Evolutionary conservation across 2,329 filamentous ascomycete genomes (phyloP).

Genomic region (Aspergillus vadensis): DNA sequence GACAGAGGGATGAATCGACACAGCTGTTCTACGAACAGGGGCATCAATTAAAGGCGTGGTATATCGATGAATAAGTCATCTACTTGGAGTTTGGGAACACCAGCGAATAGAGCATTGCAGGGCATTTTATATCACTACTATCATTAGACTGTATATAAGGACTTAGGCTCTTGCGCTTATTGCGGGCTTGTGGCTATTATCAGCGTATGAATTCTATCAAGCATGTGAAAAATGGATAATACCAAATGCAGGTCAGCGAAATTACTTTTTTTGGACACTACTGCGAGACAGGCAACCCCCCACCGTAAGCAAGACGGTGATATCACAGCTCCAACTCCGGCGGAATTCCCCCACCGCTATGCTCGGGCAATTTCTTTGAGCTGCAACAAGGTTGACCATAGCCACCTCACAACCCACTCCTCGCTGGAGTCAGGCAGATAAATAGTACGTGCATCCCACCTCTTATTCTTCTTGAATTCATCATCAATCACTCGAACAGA

Average conservation of each 20-base stretch:
- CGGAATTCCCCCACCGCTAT: constrained; percentile 6
- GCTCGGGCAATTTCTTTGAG: neutral
- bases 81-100: neutral
- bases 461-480: neutral
- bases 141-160: neutral
- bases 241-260: too few species aligned
- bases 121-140: neutral
- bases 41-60: too few species aligned
- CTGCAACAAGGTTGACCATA: too few species aligned
- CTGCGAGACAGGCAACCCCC: neutral
- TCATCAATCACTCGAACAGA: neutral
- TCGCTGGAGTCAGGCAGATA: neutral
- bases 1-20: neutral
- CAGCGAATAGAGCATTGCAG: neutral
- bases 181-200: too few species aligned
- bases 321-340: neutral
- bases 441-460: neutral
- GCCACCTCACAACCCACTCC: neutral
- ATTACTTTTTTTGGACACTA: neutral
- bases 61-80: too few species aligned
- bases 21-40: too few species aligned
- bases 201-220: too few species aligned
- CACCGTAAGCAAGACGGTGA: too few species aligned
- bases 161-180: too few species aligned
- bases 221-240: too few species aligned